phyloP scores from a whole-genome alignment of 768 basidiomycete species.

The Mycena metata region DNA sequence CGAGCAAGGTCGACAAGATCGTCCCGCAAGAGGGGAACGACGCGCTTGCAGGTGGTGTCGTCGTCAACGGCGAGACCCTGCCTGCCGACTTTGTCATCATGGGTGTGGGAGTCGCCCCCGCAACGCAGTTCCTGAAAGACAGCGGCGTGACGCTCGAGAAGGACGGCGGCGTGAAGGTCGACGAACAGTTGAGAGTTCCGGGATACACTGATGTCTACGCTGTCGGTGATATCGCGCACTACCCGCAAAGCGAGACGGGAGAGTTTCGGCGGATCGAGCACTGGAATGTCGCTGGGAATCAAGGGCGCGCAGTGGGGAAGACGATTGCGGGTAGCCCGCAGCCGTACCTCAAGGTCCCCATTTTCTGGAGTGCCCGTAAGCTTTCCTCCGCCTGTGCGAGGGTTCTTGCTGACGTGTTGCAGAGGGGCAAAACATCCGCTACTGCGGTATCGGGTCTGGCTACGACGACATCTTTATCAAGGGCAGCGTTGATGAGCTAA shows the following conservation, averaged over 20 bases:
- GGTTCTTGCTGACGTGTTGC: conserved; percentile 18
- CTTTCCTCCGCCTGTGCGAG: conserved; percentile 32
- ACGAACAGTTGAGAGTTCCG: conserved; percentile 76
- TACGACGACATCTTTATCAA: conserved; percentile 86
- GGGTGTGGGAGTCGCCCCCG: conserved; percentile 89
- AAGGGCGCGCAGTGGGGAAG: conserved; percentile 86
- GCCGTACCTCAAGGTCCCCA: conserved; percentile 83
- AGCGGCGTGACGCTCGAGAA: conserved; percentile 78
- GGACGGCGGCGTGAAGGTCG: conserved; percentile 83
- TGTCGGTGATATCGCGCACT: conserved; percentile 87
- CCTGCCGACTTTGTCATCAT: conserved; percentile 85
- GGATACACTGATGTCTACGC: conserved; percentile 71
- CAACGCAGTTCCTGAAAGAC: conserved; percentile 83
- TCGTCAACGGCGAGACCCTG: conserved; percentile 73
- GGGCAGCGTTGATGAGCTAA: conserved; percentile 81
- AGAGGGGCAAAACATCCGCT: conserved; percentile 91
- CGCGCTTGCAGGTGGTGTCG: conserved; percentile 71
- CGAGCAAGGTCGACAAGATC: conserved; percentile 76
- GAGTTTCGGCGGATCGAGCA: conserved; percentile 81
- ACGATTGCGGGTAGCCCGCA: conserved; percentile 75
- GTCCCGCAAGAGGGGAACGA: conserved; percentile 66
- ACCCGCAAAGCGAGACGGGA: conserved; percentile 71
- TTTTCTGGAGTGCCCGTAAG: conserved; percentile 94
- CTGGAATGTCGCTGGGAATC: conserved; percentile 93
- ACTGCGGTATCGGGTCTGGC: conserved; percentile 79